phyloP scores from a whole-genome alignment of 2,329 filamentous ascomycete genomes.

The Graphilbum ipis-grandicollis region DNA sequence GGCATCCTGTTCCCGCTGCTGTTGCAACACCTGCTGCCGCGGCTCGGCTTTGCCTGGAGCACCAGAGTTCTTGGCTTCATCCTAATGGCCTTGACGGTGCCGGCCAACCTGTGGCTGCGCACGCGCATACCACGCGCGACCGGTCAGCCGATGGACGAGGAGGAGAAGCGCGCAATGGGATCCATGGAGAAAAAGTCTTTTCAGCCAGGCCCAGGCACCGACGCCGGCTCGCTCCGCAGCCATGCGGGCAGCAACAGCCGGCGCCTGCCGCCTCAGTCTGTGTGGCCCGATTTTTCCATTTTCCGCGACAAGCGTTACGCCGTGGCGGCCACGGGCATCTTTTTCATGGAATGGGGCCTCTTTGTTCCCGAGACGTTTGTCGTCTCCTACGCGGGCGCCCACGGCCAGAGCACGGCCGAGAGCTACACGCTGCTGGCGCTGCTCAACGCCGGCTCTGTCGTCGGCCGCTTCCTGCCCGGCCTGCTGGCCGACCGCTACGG shows the following conservation, averaged over 20 bases:
- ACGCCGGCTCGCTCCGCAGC: too few relatives aligned
- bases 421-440: constrained; percentile 65
- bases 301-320: constrained; percentile 43
- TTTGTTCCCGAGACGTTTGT: constrained; percentile 66
- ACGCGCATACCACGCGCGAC: constrained; percentile 31
- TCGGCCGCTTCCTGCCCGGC: constrained; percentile 63
- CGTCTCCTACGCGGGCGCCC: constrained; percentile 47
- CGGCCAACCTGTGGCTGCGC: constrained; percentile 29
- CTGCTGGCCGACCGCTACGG: constrained; percentile 60
- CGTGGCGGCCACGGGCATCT: constrained; percentile 43
- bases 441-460: constrained; percentile 60
- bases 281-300: constrained; percentile 42
- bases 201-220: too few relatives aligned
- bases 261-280: constrained; percentile 11
- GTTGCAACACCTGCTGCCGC: constrained; percentile 26
- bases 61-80: constrained; percentile 33
- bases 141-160: constrained; percentile 9
- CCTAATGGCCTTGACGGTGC: constrained; percentile 25
- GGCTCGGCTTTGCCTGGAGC: constrained; percentile 30
- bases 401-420: constrained; percentile 40
- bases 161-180: constrained; percentile 17
- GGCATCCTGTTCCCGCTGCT: constrained; percentile 45
- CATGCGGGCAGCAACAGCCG: too few relatives aligned
- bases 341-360: constrained; percentile 53
- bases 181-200: too few relatives aligned